phyloP scores from a whole-genome alignment of 2,329 filamentous ascomycete genomes.

The Botryosphaeria dothidea region DNA sequence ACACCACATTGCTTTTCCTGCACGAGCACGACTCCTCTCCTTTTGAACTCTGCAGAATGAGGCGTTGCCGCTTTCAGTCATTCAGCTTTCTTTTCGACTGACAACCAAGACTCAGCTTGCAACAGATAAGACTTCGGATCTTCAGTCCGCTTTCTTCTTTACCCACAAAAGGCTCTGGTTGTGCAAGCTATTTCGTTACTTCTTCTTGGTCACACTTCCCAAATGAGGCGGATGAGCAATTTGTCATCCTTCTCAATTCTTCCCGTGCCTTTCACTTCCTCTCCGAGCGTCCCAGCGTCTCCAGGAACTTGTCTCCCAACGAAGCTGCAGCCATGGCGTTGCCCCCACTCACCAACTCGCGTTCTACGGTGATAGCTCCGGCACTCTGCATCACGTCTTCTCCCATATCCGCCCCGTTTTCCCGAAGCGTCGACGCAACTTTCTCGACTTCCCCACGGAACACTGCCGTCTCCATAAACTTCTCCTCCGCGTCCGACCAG shows the following conservation, averaged over 20 bases:
- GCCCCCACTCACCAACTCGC: constrained; percentile 39
- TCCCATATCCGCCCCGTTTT: constrained; percentile 48
- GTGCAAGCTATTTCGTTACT: background rate
- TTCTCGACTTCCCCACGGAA: constrained; percentile 46
- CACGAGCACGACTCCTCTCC: background rate
- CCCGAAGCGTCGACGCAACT: constrained; percentile 40
- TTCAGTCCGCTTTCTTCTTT: background rate
- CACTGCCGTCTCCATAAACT: constrained; percentile 45
- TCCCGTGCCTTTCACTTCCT: background rate
- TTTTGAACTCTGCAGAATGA: background rate
- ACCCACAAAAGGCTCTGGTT: background rate
- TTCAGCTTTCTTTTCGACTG: background rate
- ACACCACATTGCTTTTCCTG: background rate
- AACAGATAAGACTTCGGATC: background rate
- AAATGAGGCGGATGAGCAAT: background rate
- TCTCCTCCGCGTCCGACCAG: constrained; percentile 50
- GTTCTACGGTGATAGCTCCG: constrained; percentile 45
- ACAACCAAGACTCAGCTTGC: background rate
- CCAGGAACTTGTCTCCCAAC: constrained; percentile 34
- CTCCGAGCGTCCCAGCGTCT: constrained; percentile 28
- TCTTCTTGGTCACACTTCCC: background rate
- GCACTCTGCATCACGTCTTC: constrained; percentile 41
- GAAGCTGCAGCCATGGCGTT: constrained; percentile 36
- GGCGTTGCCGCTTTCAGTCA: background rate
- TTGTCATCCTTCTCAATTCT: background rate